Evolutionary conservation across 345 rosid species (phyloP).

Genomic region (Noccaea bulbosa): DNA sequence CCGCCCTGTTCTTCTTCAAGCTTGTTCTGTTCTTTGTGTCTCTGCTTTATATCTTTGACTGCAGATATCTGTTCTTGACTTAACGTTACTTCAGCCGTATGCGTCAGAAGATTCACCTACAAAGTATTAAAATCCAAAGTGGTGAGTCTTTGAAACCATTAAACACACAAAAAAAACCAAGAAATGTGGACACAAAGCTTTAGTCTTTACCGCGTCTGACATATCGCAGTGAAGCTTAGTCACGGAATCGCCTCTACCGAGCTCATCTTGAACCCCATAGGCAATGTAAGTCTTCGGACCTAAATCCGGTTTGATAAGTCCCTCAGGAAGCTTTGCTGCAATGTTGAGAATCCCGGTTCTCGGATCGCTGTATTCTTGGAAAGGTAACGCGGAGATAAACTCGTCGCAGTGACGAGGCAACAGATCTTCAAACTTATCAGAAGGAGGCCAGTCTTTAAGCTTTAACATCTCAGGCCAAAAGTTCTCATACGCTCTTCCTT

Average conservation of each 20-base stretch:
- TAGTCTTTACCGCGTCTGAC: constrained; percentile 78
- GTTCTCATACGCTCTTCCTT: constrained; percentile 73
- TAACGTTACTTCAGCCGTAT: constrained; percentile 60
- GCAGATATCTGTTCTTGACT: constrained; percentile 59
- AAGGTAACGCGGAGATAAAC: constrained; percentile 78
- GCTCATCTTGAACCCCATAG: constrained; percentile 73
- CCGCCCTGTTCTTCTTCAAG: constrained; percentile 47
- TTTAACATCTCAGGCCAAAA: constrained; percentile 96
- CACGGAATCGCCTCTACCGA: constrained; percentile 94
- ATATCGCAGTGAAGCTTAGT: constrained; percentile 94
- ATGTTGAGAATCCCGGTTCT: constrained; percentile 76
- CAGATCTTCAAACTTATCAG: constrained; percentile 78
- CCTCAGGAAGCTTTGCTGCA: constrained; percentile 71
- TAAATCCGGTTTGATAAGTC: constrained; percentile 73
- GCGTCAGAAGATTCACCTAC: constrained; percentile 84
- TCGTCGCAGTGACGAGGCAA: constrained; percentile 94
- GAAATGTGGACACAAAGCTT: neutral
- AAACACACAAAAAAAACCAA: neutral
- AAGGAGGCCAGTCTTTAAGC: constrained; percentile 98
- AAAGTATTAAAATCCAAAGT: neutral
- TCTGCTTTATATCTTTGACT: constrained; percentile 53
- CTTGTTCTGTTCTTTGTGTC: constrained; percentile 64
- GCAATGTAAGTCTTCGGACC: constrained; percentile 97
- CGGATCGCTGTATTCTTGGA: constrained; percentile 80
- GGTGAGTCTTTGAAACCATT: constrained; percentile 13